phyloP scores from a whole-genome alignment of 2,329 filamentous ascomycete genomes.

The Sclerotinia trifoliorum region DNA sequence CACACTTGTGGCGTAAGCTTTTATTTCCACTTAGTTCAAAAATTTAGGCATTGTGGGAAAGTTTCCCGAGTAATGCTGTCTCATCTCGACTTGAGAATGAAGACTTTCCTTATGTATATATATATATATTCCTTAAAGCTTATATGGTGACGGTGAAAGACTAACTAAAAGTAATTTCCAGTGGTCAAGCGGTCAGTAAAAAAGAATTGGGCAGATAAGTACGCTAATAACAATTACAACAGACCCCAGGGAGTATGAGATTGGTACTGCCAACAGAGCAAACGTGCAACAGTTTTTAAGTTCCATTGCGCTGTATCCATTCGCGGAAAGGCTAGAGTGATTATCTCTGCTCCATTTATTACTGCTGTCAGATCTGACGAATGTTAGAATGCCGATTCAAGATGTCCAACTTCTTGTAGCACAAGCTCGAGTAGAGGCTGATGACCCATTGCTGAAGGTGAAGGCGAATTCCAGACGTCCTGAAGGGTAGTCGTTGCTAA shows the following conservation, averaged over 20 bases:
- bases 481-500: conserved; percentile 14
- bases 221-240: conserved; percentile 13
- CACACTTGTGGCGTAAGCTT: conserved; percentile 56
- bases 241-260: conserved; percentile 53
- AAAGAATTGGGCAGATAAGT: background rate
- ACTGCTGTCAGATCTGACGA: conserved; percentile 22
- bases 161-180: conserved; percentile 7
- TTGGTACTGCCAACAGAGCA: conserved; percentile 53
- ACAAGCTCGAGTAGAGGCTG: conserved; percentile 54
- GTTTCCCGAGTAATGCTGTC: background rate
- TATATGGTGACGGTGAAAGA: background rate
- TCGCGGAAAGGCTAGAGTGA: conserved; percentile 43
- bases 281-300: conserved; percentile 55
- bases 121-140: background rate
- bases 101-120: background rate
- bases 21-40: background rate
- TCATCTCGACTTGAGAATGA: background rate
- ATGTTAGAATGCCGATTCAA: conserved; percentile 53
- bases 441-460: conserved; percentile 57
- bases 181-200: conserved; percentile 62
- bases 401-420: conserved; percentile 58
- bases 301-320: conserved; percentile 56
- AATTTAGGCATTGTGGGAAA: background rate
- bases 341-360: conserved; percentile 8
- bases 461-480: background rate